Percentiles rank a stretch among this genome's conserved stretches.
phyloP scores from a whole-genome alignment of 495 filamentous ascomycete species.

The Viridothelium virens region DNA sequence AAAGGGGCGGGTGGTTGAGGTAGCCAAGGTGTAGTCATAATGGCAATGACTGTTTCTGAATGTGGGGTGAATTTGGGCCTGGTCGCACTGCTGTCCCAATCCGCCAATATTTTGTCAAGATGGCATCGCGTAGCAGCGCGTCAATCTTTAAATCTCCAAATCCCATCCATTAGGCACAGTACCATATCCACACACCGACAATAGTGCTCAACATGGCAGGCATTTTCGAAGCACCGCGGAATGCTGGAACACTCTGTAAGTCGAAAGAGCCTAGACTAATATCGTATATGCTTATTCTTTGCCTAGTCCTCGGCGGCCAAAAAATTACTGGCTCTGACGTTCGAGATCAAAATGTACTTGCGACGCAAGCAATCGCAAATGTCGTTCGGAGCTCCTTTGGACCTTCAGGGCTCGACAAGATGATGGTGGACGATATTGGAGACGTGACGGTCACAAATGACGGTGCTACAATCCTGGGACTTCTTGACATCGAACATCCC shows the following conservation, averaged over 20 bases:
- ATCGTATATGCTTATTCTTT: conserved; percentile 33
- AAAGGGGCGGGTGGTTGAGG: too few relatives aligned
- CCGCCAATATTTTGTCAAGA: neutral
- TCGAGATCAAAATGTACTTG: conserved; percentile 91
- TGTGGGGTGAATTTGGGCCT: neutral
- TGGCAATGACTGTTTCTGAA: neutral
- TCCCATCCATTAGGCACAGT: neutral
- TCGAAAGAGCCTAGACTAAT: neutral
- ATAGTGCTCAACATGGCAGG: conserved; percentile 22
- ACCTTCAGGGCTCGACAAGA: conserved; percentile 95
- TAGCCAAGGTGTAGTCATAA: too few relatives aligned
- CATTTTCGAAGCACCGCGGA: conserved; percentile 31
- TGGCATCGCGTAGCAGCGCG: conserved; percentile 2
- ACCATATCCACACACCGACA: neutral
- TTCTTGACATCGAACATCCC: conserved; percentile 95
- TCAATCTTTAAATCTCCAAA: conserved; percentile 2
- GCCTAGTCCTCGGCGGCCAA: conserved; percentile 73
- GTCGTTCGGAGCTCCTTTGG: conserved; percentile 98
- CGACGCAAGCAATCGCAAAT: conserved; percentile 95
- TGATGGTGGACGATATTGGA: conserved; percentile 99
- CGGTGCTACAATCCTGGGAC: conserved; percentile 88
- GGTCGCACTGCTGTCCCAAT: neutral
- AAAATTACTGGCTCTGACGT: conserved; percentile 96
- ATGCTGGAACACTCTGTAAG: conserved; percentile 25
- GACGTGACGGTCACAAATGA: conserved; percentile 99